Evolutionary conservation across 2,329 filamentous ascomycete species (phyloP).

Genomic region (Septoria petroselini): DNA sequence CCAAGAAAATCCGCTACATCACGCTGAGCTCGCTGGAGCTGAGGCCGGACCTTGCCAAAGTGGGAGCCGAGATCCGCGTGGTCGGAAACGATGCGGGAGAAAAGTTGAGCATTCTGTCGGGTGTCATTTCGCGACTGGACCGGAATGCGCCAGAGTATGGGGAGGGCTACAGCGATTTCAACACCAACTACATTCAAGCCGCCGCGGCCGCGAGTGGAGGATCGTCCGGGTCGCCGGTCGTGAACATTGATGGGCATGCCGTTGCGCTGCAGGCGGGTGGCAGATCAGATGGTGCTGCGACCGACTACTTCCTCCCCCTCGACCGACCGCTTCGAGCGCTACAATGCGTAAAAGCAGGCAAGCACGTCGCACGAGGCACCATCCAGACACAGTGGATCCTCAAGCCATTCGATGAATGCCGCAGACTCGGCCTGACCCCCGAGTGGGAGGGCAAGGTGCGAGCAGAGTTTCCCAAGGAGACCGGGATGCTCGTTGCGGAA

Average conservation of each 20-base stretch:
- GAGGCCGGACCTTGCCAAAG: constrained; percentile 78
- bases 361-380: constrained; percentile 81
- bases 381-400: constrained; percentile 97
- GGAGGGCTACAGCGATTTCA: constrained; percentile 98
- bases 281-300: constrained; percentile 88
- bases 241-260: constrained; percentile 89
- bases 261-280: constrained; percentile 93
- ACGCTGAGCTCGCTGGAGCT: constrained; percentile 74
- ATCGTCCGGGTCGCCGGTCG: constrained; percentile 96
- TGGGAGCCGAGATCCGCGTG: constrained; percentile 91
- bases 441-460: constrained; percentile 85
- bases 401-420: constrained; percentile 96
- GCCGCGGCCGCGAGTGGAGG: constrained; percentile 95
- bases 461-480: constrained; percentile 82
- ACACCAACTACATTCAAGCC: constrained; percentile 92
- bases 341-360: constrained; percentile 74
- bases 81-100: constrained; percentile 98
- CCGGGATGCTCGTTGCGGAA: constrained; percentile 94
- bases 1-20: constrained; percentile 97
- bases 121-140: constrained; percentile 93
- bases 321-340: constrained; percentile 86
- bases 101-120: constrained; percentile 95
- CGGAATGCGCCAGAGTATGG: constrained; percentile 97
- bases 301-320: constrained; percentile 93
- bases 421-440: constrained; percentile 77